Evolutionary conservation across 441 rosid genomes (phyloP), one percentile per base, ranked within the genome.

Genomic region (Pelargonium myrrhifolium): DNA sequence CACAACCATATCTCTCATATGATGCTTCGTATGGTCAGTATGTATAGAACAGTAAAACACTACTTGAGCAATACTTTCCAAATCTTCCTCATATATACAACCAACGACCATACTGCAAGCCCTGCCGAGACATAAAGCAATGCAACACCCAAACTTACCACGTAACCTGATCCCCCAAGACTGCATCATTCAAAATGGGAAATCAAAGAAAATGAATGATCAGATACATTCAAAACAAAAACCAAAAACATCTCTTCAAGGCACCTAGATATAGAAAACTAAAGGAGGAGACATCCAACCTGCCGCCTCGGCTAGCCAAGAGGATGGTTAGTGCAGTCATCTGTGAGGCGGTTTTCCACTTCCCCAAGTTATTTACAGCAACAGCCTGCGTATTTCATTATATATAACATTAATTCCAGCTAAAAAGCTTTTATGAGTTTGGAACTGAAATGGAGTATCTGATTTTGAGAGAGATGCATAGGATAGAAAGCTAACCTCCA

Each of bases 291-390:
- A 69, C 11, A 47, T 47, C 10, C 17, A 45, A 87, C 92, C 87
- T 85, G 89, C 81, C 81, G 69, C 90, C 94, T 79, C 89, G 86
- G 72, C 87, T 84, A 59, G 95, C 96, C 74, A 90, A 83, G 24
- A 93, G 92, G 79, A 93, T 83, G 65, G 88, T 89, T 70, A 93
- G 76, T 6, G 98, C 97, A 73, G 65, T 83, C 98, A 93, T 93
- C 85, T 93, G 98, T 10, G 92, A 82, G 42, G 98, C 98, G 49
- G 98, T 93, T 84, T 93, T 90, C 98, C 97, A 90, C 78, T 93
- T 93, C 45, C 98, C 98, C 82, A 90, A 79, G 71, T 84, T 93
- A 84, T 89, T 93, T 68, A 93, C 97, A 40, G 98, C 97, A 72
- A 90, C 97, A 80, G 97, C 97, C 98, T 93, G 81, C n/a, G 24